Conservation (phyloP, 108 stramenopile species). For the Cyclotella baltica region DNA sequence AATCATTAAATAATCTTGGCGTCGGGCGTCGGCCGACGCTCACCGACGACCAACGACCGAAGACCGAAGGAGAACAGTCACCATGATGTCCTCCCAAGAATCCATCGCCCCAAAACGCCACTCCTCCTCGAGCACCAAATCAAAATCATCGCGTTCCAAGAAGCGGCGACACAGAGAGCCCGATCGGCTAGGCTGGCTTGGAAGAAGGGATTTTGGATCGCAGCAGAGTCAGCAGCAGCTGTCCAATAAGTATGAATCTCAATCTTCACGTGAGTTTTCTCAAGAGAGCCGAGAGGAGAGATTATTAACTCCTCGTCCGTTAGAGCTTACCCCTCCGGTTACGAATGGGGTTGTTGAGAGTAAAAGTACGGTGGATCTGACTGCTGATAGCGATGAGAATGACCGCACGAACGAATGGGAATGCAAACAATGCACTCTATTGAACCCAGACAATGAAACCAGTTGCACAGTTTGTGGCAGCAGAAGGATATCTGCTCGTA, state of each 20-base stretch:
- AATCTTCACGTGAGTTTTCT: too few relatives aligned
- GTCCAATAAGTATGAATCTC: too few relatives aligned
- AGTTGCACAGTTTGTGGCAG: conserved; percentile 29
- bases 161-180: conserved; percentile 14
- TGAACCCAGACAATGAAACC: conserved; percentile 19
- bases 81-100: conserved; percentile 7
- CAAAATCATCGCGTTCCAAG: neutral
- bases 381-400: neutral
- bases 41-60: too few relatives aligned
- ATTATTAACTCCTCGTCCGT: neutral
- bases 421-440: conserved; percentile 38
- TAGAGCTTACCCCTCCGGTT: neutral
- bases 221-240: neutral
- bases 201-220: conserved; percentile 9
- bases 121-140: neutral
- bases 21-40: too few relatives aligned
- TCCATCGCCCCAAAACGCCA: neutral
- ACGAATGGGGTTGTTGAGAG: neutral
- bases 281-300: too few relatives aligned
- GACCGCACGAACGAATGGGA: conserved; percentile 10
- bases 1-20: too few relatives aligned
- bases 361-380: conserved; percentile 1
- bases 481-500: conserved; percentile 22
- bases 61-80: too few relatives aligned
- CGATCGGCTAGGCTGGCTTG: conserved; percentile 46